A percentile compares a stretch with the other conserved stretches of the same genome.
These are phyloP conservation scores for Aspergillus versicolor DNA, from an alignment of 2,329 filamentous ascomycete species.

Conservation along the genomic window DNA sequence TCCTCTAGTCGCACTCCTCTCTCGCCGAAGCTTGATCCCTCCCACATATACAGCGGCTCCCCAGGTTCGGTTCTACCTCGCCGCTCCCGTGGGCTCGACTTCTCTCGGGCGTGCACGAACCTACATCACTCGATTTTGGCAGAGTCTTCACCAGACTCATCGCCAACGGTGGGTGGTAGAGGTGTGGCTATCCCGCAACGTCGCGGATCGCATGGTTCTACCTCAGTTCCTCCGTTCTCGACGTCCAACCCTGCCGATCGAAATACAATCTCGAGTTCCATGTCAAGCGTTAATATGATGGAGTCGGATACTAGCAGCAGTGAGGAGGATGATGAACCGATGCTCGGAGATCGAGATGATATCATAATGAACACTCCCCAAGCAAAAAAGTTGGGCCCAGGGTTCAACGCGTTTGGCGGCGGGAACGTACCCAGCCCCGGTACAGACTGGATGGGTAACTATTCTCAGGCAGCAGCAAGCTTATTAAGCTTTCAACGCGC, in stretches of 20 bases:
- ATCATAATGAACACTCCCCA: conserved; percentile 77
- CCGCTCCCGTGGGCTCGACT: conserved; percentile 86
- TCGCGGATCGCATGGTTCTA: conserved; percentile 61
- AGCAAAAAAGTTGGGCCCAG: conserved; percentile 57
- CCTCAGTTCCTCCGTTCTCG: conserved; percentile 64
- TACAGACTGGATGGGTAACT: conserved; percentile 62
- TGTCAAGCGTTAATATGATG: conserved; percentile 76
- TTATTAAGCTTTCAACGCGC: conserved; percentile 75
- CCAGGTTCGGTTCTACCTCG: conserved; percentile 85
- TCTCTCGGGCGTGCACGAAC: conserved; percentile 88
- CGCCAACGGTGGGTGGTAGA: conserved; percentile 76
- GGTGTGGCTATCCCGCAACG: conserved; percentile 60
- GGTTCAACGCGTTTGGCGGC: conserved; percentile 46
- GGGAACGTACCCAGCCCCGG: conserved; percentile 52
- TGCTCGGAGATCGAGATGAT: conserved; percentile 73
- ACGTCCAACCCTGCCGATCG: conserved; percentile 69
- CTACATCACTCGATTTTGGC: conserved; percentile 93
- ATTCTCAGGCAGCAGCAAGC: conserved; percentile 70
- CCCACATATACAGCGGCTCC: conserved; percentile 74
- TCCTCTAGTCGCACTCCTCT: conserved; percentile 64
- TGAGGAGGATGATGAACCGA: conserved; percentile 59
- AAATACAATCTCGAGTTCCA: conserved; percentile 72
- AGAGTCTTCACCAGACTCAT: conserved; percentile 86
- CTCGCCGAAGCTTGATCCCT: conserved; percentile 82
- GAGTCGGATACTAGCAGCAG: conserved; percentile 75